phyloP scores from a whole-genome alignment of 805 yeast genomes.

The Candida nemodendra region DNA sequence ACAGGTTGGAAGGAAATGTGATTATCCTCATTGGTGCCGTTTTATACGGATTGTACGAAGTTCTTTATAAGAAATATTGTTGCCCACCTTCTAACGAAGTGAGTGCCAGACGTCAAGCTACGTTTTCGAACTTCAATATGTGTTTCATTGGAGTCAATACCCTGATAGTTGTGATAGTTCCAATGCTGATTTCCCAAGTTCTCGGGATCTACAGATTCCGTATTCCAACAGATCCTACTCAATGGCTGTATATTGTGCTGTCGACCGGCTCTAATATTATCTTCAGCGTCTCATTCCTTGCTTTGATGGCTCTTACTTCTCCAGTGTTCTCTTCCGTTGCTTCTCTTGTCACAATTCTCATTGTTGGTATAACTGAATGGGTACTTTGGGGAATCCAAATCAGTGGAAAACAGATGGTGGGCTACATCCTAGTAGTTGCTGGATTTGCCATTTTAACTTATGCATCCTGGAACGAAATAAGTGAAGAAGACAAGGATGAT shows the following conservation, averaged over 20 bases:
- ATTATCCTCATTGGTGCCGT: constrained; percentile 74
- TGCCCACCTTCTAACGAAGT: constrained; percentile 72
- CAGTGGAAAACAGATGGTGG: constrained; percentile 56
- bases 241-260: constrained; percentile 45
- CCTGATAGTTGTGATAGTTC: constrained; percentile 44
- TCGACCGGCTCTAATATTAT: constrained; percentile 63
- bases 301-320: constrained; percentile 78
- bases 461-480: constrained; percentile 64
- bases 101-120: constrained; percentile 64
- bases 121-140: constrained; percentile 78
- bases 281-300: constrained; percentile 69
- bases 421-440: constrained; percentile 64
- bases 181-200: constrained; percentile 49
- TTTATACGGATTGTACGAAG: constrained; percentile 80
- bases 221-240: constrained; percentile 41
- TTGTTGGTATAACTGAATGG: constrained; percentile 81
- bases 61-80: constrained; percentile 68
- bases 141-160: constrained; percentile 64
- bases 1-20: constrained; percentile 65
- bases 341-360: constrained; percentile 65
- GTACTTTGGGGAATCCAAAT: constrained; percentile 57
- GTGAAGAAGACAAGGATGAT: constrained; percentile 38
- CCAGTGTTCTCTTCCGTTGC: constrained; percentile 75
- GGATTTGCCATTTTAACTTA: constrained; percentile 68
- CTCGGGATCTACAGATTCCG: constrained; percentile 57